Conservation (phyloP, 345 rosid genomes). For the Eucalyptus grandis region DNA sequence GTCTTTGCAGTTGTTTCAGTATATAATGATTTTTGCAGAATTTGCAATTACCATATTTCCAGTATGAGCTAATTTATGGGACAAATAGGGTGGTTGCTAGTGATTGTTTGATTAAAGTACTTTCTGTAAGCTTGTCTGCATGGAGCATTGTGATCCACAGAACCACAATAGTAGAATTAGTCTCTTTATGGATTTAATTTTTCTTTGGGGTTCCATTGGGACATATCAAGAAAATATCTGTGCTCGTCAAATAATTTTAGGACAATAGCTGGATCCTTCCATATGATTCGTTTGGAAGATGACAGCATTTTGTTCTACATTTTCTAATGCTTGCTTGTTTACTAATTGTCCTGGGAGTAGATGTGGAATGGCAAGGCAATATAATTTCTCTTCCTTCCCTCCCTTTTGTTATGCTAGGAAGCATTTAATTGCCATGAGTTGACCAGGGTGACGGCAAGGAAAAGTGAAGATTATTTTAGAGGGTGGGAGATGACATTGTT, state of each 20-base stretch:
- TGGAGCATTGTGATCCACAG: background rate
- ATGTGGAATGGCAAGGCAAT: background rate
- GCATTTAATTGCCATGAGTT: background rate
- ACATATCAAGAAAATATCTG: background rate
- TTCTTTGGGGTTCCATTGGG: background rate
- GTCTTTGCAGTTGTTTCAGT: slow-evolving; percentile 10
- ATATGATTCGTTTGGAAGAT: background rate
- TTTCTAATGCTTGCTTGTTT: background rate
- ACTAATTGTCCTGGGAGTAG: background rate
- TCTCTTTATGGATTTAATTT: background rate
- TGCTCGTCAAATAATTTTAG: background rate
- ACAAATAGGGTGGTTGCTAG: background rate
- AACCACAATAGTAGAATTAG: background rate
- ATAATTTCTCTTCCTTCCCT: background rate
- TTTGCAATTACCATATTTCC: background rate
- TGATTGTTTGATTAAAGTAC: background rate
- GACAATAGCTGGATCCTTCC: background rate
- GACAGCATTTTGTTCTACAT: background rate
- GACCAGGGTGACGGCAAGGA: background rate
- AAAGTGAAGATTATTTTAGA: background rate
- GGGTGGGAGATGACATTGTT: background rate
- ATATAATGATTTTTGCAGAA: background rate
- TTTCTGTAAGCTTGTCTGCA: background rate
- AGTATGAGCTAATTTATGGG: background rate
- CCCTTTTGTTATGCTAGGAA: background rate